A percentile compares a stretch with the other conserved stretches of the same genome.
Evolutionary conservation across 2,329 filamentous ascomycete genomes (phyloP).

Genomic region (Botrytis cinerea): DNA sequence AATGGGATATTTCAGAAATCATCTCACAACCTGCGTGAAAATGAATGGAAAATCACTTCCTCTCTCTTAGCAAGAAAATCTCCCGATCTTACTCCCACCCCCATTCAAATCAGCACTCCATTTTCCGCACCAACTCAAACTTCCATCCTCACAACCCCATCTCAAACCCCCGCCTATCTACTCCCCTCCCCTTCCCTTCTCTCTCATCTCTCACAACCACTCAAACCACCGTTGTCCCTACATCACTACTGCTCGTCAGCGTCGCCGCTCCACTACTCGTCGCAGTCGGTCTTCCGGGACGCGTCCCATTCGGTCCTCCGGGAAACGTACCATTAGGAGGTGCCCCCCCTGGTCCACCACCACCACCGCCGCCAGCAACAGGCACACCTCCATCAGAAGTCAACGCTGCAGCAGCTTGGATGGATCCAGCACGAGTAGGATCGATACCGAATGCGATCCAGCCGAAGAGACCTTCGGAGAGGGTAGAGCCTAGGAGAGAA

Average conservation of each 20-base stretch:
- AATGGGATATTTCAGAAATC: neutral
- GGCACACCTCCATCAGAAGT: neutral
- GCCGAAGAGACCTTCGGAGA: slow-evolving; percentile 50
- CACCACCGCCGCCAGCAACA: neutral
- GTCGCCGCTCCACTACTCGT: neutral
- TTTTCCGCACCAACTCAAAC: neutral
- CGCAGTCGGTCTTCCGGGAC: neutral
- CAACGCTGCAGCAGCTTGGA: neutral
- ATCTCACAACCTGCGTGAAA: neutral
- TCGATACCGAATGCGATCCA: slow-evolving; percentile 53
- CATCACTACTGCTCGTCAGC: neutral
- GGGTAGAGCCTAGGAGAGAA: slow-evolving; percentile 51
- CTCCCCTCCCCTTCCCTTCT: neutral
- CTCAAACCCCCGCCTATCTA: neutral
- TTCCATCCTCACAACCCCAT: neutral
- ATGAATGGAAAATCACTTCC: neutral
- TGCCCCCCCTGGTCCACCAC: neutral
- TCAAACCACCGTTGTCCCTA: neutral
- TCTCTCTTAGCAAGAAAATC: neutral
- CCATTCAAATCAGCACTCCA: neutral
- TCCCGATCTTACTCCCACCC: fast-evolving
- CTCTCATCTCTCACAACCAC: neutral
- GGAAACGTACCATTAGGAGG: slow-evolving; percentile 19
- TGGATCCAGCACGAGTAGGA: slow-evolving; percentile 28
- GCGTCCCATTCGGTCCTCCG: neutral